Evolutionary conservation across 305 asterid species (phyloP).

Genomic region (Fraxinus nigra): DNA sequence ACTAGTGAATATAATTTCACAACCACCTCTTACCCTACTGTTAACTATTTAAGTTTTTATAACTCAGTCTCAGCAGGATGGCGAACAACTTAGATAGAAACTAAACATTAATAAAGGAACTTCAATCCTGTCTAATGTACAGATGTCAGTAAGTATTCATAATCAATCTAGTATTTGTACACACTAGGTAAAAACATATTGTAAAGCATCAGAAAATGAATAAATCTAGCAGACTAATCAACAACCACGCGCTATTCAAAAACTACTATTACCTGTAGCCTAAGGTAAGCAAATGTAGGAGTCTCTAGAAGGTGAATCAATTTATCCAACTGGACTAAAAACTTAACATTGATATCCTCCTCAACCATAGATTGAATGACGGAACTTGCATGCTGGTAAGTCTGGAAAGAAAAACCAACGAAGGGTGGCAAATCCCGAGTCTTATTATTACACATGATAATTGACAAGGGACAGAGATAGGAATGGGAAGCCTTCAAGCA

Average conservation of each 20-base stretch:
- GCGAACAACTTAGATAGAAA: background rate
- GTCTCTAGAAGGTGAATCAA: constrained; percentile 93
- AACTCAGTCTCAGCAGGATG: background rate
- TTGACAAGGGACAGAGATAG: constrained; percentile 13
- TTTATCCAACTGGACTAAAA: constrained; percentile 93
- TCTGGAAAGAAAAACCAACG: constrained; percentile 38
- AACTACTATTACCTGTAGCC: constrained; percentile 71
- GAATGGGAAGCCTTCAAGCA: constrained; percentile 15
- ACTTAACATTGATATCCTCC: constrained; percentile 92
- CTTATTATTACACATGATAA: constrained; percentile 14
- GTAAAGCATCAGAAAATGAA: background rate
- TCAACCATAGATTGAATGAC: constrained; percentile 91
- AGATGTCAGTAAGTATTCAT: background rate
- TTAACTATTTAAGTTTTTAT: background rate
- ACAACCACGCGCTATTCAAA: background rate
- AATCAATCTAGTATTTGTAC: background rate
- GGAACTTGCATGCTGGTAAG: constrained; percentile 93
- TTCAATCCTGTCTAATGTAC: background rate
- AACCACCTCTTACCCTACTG: background rate
- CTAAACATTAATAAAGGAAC: background rate
- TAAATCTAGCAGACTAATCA: background rate
- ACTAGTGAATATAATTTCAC: background rate
- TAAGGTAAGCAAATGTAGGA: constrained; percentile 90
- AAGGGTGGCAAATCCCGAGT: constrained; percentile 15
- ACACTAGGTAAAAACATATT: background rate